Conservation (phyloP, 83 land plant species). For the Picea mariana region DNA sequence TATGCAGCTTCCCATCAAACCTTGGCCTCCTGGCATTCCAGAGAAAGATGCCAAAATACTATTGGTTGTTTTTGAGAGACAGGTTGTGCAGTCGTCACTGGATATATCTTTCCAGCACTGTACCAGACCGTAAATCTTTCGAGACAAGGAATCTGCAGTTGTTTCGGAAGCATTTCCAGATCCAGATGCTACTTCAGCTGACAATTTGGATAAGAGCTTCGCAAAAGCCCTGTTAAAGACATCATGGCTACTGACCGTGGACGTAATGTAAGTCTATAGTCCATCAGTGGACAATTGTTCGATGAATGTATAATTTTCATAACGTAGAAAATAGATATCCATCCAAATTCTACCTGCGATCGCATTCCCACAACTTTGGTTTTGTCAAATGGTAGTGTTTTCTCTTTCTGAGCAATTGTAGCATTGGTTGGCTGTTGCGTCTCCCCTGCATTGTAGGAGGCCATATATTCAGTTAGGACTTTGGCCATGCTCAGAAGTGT, state of each 20-base stretch:
- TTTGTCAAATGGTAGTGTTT: too few relatives aligned
- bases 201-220: not conserved
- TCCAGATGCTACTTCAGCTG: not conserved
- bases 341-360: not conserved
- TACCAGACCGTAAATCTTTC: conserved; percentile 8
- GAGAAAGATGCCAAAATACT: not conserved
- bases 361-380: not conserved
- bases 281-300: not conserved
- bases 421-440: too few relatives aligned
- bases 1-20: not conserved
- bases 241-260: not conserved
- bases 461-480: too few relatives aligned
- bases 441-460: too few relatives aligned
- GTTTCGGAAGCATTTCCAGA: not conserved
- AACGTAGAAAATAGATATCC: not conserved
- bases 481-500: too few relatives aligned
- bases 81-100: not conserved
- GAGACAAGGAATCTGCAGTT: not conserved
- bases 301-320: not conserved
- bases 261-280: not conserved
- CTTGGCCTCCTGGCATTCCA: not conserved
- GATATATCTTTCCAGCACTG: not conserved
- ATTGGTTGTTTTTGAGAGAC: not conserved
- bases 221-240: not conserved
- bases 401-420: too few relatives aligned